A percentile compares a stretch with the other conserved stretches of the same genome.
phyloP scores from a whole-genome alignment of 2,329 filamentous ascomycete species.

The Pestalotiopsis sp. region DNA sequence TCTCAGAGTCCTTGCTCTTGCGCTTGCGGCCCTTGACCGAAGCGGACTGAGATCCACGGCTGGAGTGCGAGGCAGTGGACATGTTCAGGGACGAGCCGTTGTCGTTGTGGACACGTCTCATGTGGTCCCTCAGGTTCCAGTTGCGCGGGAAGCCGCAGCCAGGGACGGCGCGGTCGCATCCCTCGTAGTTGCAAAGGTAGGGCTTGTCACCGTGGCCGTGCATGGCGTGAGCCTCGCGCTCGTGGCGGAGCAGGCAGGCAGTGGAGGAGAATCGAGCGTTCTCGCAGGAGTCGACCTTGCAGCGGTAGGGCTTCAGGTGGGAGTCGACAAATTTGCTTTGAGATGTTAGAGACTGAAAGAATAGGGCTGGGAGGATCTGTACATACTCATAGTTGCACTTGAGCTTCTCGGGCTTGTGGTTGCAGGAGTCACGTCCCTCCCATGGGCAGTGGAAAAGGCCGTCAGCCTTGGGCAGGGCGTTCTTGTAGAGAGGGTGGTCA shows the following conservation, averaged over 20 bases:
- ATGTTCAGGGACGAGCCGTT: slow-evolving; percentile 41
- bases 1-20: slow-evolving; percentile 52
- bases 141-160: slow-evolving; percentile 92
- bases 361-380: not conserved
- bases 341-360: slow-evolving; percentile 18
- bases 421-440: slow-evolving; percentile 72
- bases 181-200: slow-evolving; percentile 83
- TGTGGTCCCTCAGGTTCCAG: slow-evolving; percentile 96
- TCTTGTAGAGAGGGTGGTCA: slow-evolving; percentile 73
- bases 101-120: slow-evolving; percentile 88
- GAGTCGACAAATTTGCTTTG: slow-evolving; percentile 94
- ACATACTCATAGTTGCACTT: slow-evolving; percentile 99
- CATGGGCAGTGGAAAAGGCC: slow-evolving; percentile 94
- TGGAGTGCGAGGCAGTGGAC: slow-evolving; percentile 42
- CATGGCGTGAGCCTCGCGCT: slow-evolving; percentile 93
- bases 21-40: slow-evolving; percentile 58
- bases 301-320: slow-evolving; percentile 93
- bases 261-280: slow-evolving; percentile 92
- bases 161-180: slow-evolving; percentile 79
- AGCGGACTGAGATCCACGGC: slow-evolving; percentile 31
- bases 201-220: slow-evolving; percentile 94
- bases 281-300: slow-evolving; percentile 83
- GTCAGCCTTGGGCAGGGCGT: slow-evolving; percentile 64
- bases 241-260: slow-evolving; percentile 90
- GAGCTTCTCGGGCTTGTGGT: slow-evolving; percentile 90